Percentiles rank a stretch among this genome's conserved stretches.
Evolutionary conservation across 441 rosid species (phyloP).

Genomic region (Adansonia madagascariensis): DNA sequence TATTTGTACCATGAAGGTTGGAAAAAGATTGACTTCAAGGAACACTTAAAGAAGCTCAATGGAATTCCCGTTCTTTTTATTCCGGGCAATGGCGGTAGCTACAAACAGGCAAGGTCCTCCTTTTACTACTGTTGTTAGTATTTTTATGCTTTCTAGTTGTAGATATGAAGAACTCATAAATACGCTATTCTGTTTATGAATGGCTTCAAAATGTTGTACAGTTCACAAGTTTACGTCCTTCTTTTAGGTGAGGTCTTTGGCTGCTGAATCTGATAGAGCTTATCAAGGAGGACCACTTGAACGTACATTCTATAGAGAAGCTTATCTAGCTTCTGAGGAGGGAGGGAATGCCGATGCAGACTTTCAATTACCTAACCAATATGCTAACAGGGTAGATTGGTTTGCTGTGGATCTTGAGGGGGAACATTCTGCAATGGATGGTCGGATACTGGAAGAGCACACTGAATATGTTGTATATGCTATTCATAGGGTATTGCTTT

Average conservation of each 20-base stretch:
- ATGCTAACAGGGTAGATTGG: slow-evolving; percentile 78
- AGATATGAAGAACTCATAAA: background rate
- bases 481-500: slow-evolving; percentile 77
- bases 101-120: slow-evolving; percentile 76
- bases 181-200: background rate
- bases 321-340: slow-evolving; percentile 54
- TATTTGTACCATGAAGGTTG: slow-evolving; percentile 95
- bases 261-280: slow-evolving; percentile 95
- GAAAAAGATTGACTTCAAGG: slow-evolving; percentile 83
- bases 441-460: slow-evolving; percentile 93
- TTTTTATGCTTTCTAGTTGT: background rate
- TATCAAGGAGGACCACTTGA: slow-evolving; percentile 87
- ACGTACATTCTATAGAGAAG: slow-evolving; percentile 75
- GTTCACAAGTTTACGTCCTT: slow-evolving; percentile 5
- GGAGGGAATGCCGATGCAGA: slow-evolving; percentile 52
- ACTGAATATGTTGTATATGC: slow-evolving; percentile 96
- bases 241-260: slow-evolving; percentile 87
- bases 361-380: slow-evolving; percentile 64
- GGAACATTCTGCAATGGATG: slow-evolving; percentile 99
- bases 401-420: slow-evolving; percentile 99
- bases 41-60: slow-evolving; percentile 73
- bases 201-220: background rate
- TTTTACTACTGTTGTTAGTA: slow-evolving; percentile 14
- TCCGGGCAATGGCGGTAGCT: slow-evolving; percentile 98
- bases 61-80: slow-evolving; percentile 95